phyloP scores from a whole-genome alignment of 2,329 filamentous ascomycete genomes.

The Tolypocladium nubicola region DNA sequence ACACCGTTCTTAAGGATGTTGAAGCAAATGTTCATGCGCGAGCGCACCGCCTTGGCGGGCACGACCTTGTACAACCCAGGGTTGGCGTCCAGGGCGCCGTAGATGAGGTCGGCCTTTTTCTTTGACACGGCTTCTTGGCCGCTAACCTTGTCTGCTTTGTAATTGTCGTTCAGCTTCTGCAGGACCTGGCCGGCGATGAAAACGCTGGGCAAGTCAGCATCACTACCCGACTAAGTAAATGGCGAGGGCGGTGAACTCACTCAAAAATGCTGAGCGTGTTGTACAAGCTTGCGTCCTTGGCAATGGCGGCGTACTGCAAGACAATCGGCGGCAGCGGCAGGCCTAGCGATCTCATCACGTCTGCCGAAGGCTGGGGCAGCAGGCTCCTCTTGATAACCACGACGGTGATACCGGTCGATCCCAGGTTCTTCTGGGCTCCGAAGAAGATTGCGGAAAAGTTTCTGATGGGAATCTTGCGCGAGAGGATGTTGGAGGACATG shows the following conservation, averaged over 20 bases:
- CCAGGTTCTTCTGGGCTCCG: slow-evolving; percentile 91
- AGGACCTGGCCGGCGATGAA: slow-evolving; percentile 88
- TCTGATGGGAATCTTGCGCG: slow-evolving; percentile 61
- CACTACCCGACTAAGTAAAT: background rate
- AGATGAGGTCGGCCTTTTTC: slow-evolving; percentile 68
- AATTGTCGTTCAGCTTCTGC: slow-evolving; percentile 56
- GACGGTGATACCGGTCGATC: slow-evolving; percentile 75
- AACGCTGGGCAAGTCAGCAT: slow-evolving; percentile 40
- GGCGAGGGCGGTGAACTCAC: slow-evolving; percentile 26
- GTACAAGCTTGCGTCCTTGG: slow-evolving; percentile 91
- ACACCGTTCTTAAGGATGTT: slow-evolving; percentile 46
- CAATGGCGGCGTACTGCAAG: slow-evolving; percentile 72
- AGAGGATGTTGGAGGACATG: slow-evolving; percentile 92
- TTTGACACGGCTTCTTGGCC: slow-evolving; percentile 67
- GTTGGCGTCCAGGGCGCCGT: slow-evolving; percentile 63
- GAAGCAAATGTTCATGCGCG: slow-evolving; percentile 95
- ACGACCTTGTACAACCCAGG: slow-evolving; percentile 67
- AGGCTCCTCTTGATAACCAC: slow-evolving; percentile 75
- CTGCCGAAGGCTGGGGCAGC: slow-evolving; percentile 59
- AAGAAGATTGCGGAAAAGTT: slow-evolving; percentile 85
- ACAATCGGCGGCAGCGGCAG: slow-evolving; percentile 72
- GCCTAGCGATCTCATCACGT: slow-evolving; percentile 61
- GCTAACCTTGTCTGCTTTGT: slow-evolving; percentile 52
- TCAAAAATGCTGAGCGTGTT: slow-evolving; percentile 93
- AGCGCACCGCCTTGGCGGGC: slow-evolving; percentile 64